Percentiles rank a stretch among this genome's conserved stretches.
phyloP scores from a whole-genome alignment of 345 rosid genomes.

The Salix udensis region DNA sequence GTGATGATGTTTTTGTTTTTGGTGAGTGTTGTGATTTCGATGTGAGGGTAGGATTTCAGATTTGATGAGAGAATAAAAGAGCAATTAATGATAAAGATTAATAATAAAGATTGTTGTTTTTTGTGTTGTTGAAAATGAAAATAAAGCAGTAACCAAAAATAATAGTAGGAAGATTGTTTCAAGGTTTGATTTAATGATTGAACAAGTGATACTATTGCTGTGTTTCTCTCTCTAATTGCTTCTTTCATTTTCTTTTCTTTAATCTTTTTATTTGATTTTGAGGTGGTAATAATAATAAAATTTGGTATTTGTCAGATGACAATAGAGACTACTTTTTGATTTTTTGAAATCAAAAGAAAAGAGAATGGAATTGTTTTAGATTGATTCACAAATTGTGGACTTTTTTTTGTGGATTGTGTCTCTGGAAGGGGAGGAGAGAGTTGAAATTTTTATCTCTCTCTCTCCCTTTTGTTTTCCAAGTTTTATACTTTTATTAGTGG shows the following conservation, averaged over 20 bases:
- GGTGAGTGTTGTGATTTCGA: slow-evolving; percentile 50
- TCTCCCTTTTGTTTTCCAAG: neutral
- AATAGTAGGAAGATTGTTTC: slow-evolving; percentile 7
- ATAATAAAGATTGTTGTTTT: neutral
- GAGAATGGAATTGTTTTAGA: neutral
- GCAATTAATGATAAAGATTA: slow-evolving; percentile 3
- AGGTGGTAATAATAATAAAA: neutral
- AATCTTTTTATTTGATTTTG: slow-evolving; percentile 1
- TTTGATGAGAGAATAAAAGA: slow-evolving; percentile 10
- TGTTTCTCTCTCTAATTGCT: slow-evolving; percentile 22
- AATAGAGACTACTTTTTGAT: neutral
- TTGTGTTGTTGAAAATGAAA: neutral
- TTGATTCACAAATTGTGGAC: neutral
- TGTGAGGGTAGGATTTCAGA: slow-evolving; percentile 48
- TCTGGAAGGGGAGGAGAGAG: neutral
- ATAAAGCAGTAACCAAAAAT: slow-evolving; percentile 11
- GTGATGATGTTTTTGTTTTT: neutral
- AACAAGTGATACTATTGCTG: slow-evolving; percentile 28
- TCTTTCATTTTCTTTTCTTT: slow-evolving; percentile 9
- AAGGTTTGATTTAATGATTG: slow-evolving; percentile 17
- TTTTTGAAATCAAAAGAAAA: neutral
- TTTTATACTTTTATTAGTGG: neutral
- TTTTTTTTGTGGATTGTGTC: neutral
- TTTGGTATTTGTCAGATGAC: slow-evolving; percentile 1
- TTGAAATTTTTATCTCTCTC: neutral